Evolutionary conservation across 257 asterid genomes (phyloP), one percentile per base, ranked within the genome.

Genomic region (Paraleonurus japonicus): DNA sequence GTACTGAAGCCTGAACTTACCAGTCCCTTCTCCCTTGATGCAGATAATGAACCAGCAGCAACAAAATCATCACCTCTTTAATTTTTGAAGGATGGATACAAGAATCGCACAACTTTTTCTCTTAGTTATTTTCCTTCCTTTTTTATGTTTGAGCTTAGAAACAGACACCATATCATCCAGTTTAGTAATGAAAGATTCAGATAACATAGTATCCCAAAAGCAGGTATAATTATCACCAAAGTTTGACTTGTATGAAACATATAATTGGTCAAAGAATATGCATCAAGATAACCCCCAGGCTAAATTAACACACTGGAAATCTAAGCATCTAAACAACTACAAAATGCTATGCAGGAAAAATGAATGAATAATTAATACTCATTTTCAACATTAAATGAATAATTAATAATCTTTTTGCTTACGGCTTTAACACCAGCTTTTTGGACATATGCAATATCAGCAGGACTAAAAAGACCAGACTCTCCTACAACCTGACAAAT

Each of bases 401-500:
- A 19, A 33, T 10, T 1, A 64, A 27, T 33, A 53, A 24, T 41
- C 22, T 66, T 4, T 35, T 26, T 68, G 61, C 89, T 79, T 85
- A 92, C 96, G 39, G 98, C 98, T 75, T 82, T 75, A 64, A 80
- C 88, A 69, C 98, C 98, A 51, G 94, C 95, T 76, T 86, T 92
- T 79, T 87, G 98, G 53, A 92, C 96, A 77, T 69, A 89, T 10
- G 87, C 90, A 80, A 92, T 87, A 83, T 92, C 98, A 50, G 83
- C 85, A 50, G 98, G 98, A 48, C 96, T 86, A 50, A 89, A 92
- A 65, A 92, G 95, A 71, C 96, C 98, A 41, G 96, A 89, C 74
- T 92, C 98, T 71, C 98, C 98, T 64, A 92, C 98, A 59, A 91
- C 92, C 97, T 91, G 79, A 35, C 24, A 41, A 75, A 26, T 59